Base-by-base conservation (phyloP, 2,329 filamentous ascomycete genomes). In the Calonectria fujianensis region DNA sequence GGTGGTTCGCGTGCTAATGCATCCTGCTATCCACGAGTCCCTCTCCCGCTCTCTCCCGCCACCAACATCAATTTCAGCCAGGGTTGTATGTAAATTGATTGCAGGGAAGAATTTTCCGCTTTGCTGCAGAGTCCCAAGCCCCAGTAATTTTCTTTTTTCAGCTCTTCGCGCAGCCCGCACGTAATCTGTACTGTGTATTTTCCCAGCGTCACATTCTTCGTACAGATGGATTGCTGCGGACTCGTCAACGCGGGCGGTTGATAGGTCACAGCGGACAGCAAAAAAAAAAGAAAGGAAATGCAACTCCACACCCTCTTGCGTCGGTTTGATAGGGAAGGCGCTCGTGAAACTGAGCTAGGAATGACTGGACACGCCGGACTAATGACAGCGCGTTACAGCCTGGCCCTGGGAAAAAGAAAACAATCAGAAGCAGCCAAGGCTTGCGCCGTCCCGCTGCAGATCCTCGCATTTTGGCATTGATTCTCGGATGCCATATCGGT, bases 371-470 rank as follows among this genome's bases (percentile, higher is more conserved):
- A 61, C 57, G n/a, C 57, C 57, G 57, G 57, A 10, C 57, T 37
- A 61, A 61, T 37, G 39, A 24, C 57, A 41, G 57, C 37, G 57
- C 57, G 35, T 63, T 63, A 63, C 57, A 63, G 35, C 57, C 31
- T n/a, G 29, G 7, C 57, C 35, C 24, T 6, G 37, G 41, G 31
- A 63, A 63, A 63, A 39, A 41, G 29, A 63, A 63, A 39, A 41
- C 39, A 45, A 45, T 18, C 16, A 48, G 41, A 48, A 48, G 41
- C 18, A 48, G n/a, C 10, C 9, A 48, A 48, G 45, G 57, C 57
- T 31, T 63, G 57, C 37, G 57, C 57, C 57, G 57, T 63, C 37
- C 57, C 57, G 57, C 35, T 63, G 57, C 57, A 63, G 57, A 63
- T 63, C 35, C 37, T 63, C 37, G 39, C 57, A 63, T 63, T 63